Conservation (phyloP, 306 rosid species). For the Medicago ruthenica region DNA sequence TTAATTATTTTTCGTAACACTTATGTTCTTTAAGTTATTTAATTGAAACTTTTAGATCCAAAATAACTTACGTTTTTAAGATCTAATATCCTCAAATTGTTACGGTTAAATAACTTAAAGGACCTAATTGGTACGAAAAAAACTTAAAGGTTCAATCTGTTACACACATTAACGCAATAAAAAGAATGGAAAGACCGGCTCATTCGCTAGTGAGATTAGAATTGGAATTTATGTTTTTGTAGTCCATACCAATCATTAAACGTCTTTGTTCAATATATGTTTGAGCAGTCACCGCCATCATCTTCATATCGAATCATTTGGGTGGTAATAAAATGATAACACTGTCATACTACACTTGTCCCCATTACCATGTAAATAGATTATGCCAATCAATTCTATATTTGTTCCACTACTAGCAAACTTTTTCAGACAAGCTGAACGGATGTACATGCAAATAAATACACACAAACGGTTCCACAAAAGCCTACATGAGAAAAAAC, state of each 20-base stretch:
- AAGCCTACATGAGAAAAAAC: conserved; percentile 44
- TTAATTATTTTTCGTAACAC: too few relatives aligned
- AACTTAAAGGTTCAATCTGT: too few relatives aligned
- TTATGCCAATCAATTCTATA: conserved; percentile 48
- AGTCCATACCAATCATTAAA: background rate
- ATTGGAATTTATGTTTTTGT: background rate
- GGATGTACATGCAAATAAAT: conserved; percentile 52
- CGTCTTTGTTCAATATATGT: background rate
- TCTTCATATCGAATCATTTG: conserved; percentile 12
- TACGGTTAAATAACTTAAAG: too few relatives aligned
- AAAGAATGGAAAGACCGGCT: too few relatives aligned
- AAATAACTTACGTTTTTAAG: too few relatives aligned
- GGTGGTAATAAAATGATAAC: background rate
- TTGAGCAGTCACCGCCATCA: background rate
- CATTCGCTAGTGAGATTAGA: too few relatives aligned
- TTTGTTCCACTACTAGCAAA: conserved; percentile 45
- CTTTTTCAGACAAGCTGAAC: conserved; percentile 52
- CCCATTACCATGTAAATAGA: conserved; percentile 1
- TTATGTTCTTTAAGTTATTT: too few relatives aligned
- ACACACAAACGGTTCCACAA: conserved; percentile 61
- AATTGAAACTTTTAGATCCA: too few relatives aligned
- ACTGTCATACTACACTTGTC: conserved; percentile 19
- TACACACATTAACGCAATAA: too few relatives aligned
- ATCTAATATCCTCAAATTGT: too few relatives aligned
- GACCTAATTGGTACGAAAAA: too few relatives aligned